These are phyloP conservation scores for Verbascum thapsus DNA, from an alignment of 257 asterid genomes.

Conservation along the genomic window DNA sequence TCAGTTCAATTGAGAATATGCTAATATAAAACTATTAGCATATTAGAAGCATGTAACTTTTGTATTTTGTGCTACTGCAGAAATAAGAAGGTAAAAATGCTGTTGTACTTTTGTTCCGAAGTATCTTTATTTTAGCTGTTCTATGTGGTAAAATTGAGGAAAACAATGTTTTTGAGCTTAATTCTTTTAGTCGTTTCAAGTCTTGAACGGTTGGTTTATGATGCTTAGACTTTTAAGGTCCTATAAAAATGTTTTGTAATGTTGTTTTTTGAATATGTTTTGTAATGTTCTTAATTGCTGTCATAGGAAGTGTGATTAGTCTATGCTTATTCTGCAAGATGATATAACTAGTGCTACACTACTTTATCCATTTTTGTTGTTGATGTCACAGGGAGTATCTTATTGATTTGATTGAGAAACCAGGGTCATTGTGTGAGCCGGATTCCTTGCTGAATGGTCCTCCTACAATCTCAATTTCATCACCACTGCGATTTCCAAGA, in stretches of 20 bases:
- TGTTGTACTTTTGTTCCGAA: background rate
- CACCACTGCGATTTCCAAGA: slow-evolving; percentile 88
- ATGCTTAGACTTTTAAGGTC: slow-evolving; percentile 3
- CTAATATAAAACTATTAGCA: too few species aligned
- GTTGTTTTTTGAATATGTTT: too few species aligned
- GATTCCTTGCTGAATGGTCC: slow-evolving; percentile 96
- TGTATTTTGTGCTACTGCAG: background rate
- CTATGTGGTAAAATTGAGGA: slow-evolving; percentile 18
- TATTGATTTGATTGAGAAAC: slow-evolving; percentile 83
- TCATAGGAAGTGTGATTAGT: slow-evolving; percentile 2
- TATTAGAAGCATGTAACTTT: background rate
- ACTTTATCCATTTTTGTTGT: slow-evolving; percentile 31
- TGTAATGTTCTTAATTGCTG: slow-evolving; percentile 25
- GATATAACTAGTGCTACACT: slow-evolving; percentile 13
- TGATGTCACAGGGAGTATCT: slow-evolving; percentile 80
- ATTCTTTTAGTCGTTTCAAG: slow-evolving; percentile 10
- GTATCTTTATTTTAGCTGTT: slow-evolving; percentile 13
- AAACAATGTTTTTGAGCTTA: background rate
- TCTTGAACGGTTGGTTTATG: slow-evolving; percentile 24
- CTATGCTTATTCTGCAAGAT: slow-evolving; percentile 2
- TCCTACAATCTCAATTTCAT: slow-evolving; percentile 81
- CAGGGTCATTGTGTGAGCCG: slow-evolving; percentile 82
- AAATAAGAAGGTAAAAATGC: too few species aligned
- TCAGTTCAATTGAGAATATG: background rate
- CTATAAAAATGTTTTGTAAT: slow-evolving; percentile 11